These are phyloP conservation scores for Hymenoscyphus fructigenus DNA, from an alignment of 2,329 filamentous ascomycete species.

Conservation along the genomic window DNA sequence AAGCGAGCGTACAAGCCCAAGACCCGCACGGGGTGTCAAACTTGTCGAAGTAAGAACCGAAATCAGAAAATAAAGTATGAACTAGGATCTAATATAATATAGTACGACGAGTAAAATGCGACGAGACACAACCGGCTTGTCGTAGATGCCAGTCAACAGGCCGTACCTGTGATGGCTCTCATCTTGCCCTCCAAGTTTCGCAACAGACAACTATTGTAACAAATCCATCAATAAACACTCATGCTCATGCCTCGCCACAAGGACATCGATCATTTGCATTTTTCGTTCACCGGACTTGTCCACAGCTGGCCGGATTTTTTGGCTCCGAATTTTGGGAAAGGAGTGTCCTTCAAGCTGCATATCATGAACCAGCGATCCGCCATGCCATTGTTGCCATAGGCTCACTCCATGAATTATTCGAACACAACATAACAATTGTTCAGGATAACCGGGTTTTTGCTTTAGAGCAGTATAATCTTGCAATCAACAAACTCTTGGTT, in stretches of 20 bases:
- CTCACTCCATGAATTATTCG: slow-evolving; percentile 24
- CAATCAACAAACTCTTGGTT: slow-evolving; percentile 20
- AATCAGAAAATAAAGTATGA: neutral
- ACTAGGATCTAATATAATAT: neutral
- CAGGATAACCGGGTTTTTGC: slow-evolving; percentile 19
- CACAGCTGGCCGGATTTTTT: slow-evolving; percentile 63
- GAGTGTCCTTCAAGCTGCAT: slow-evolving; percentile 60
- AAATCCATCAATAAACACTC: slow-evolving; percentile 12
- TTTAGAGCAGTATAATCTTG: slow-evolving; percentile 22
- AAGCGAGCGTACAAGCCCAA: slow-evolving; percentile 16
- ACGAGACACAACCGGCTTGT: slow-evolving; percentile 16
- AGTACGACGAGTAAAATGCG: slow-evolving; percentile 19
- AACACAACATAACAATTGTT: slow-evolving; percentile 5
- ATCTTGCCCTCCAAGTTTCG: slow-evolving; percentile 18
- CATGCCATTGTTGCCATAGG: slow-evolving; percentile 29
- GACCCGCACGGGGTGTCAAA: slow-evolving; percentile 11
- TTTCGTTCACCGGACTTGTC: slow-evolving; percentile 49
- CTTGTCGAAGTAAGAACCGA: slow-evolving; percentile 11
- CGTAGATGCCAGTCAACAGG: slow-evolving; percentile 12
- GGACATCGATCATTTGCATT: slow-evolving; percentile 18
- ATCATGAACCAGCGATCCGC: slow-evolving; percentile 39
- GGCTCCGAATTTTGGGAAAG: slow-evolving; percentile 63
- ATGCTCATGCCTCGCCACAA: slow-evolving; percentile 12
- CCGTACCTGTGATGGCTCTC: slow-evolving; percentile 42
- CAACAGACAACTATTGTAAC: slow-evolving; percentile 21